A percentile compares a stretch with the other conserved stretches of the same genome.
phyloP scores from a whole-genome alignment of 176 grass and related monocot genomes.

The Aechmea fasciata region DNA sequence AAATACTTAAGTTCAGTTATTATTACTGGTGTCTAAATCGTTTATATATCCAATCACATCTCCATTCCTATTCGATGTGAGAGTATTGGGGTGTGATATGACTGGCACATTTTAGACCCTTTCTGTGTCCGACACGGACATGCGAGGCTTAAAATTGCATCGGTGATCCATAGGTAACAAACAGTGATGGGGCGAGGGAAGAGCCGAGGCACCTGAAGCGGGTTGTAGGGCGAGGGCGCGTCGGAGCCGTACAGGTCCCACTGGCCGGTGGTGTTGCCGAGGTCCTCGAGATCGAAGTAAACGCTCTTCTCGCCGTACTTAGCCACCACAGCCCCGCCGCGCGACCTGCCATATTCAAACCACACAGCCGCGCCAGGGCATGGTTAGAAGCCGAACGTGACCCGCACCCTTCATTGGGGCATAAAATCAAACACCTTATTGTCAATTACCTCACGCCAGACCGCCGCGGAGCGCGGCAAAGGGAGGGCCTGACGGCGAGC shows the following conservation, averaged over 20 bases:
- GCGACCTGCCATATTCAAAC: slow-evolving; percentile 11
- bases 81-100: too few relatives aligned
- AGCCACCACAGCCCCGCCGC: slow-evolving; percentile 49
- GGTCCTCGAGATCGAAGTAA: slow-evolving; percentile 93
- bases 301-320: slow-evolving; percentile 99
- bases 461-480: slow-evolving; percentile 24
- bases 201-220: slow-evolving; percentile 44
- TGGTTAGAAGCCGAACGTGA: not conserved
- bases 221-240: slow-evolving; percentile 86
- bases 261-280: slow-evolving; percentile 89
- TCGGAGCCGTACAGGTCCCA: slow-evolving; percentile 96
- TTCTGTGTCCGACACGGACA: not conserved
- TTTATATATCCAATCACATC: too few relatives aligned
- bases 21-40: too few relatives aligned
- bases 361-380: not conserved
- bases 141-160: not conserved
- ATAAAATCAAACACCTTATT: not conserved
- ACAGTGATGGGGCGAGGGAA: too few relatives aligned
- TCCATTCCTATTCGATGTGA: too few relatives aligned
- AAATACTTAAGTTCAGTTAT: too few relatives aligned
- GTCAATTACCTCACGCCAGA: slow-evolving; percentile 34
- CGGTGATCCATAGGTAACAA: not conserved
- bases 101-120: not conserved
- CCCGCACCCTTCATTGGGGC: not conserved
- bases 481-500: slow-evolving; percentile 43